Percentiles rank a stretch among this genome's conserved stretches.
phyloP scores from a whole-genome alignment of 768 basidiomycete genomes.

The Melanogaster broomeanus region DNA sequence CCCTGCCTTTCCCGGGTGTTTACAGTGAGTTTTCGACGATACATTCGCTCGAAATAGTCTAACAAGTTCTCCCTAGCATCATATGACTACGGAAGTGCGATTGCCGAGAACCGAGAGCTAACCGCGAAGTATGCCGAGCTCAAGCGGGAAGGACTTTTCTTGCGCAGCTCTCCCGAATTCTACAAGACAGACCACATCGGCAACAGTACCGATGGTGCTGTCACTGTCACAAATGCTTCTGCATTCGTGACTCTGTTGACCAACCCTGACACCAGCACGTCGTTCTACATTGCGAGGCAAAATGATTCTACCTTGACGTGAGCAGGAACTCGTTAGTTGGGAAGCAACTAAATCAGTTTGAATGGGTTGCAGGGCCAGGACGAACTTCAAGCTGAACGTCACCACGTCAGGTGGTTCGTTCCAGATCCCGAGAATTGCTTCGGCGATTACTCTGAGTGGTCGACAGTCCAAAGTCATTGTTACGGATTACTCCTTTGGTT shows the following conservation, averaged over 20 bases:
- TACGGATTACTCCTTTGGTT: conserved; percentile 73
- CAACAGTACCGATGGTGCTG: conserved; percentile 53
- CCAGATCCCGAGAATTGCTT: conserved; percentile 55
- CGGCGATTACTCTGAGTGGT: conserved; percentile 60
- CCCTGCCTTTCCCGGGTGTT: conserved; percentile 75
- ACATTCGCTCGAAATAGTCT: background rate
- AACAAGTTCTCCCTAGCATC: conserved; percentile 38
- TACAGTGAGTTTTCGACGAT: conserved; percentile 42
- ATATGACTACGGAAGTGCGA: conserved; percentile 80
- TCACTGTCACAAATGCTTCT: conserved; percentile 42
- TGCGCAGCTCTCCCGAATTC: conserved; percentile 78
- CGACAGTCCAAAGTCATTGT: conserved; percentile 75
- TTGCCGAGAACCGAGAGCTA: conserved; percentile 67
- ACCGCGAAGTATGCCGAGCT: conserved; percentile 74
- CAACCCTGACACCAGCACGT: conserved; percentile 66
- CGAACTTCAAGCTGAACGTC: conserved; percentile 61
- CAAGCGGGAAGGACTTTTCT: conserved; percentile 75
- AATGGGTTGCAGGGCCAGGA: conserved; percentile 22
- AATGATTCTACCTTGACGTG: conserved; percentile 66
- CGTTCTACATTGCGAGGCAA: conserved; percentile 75
- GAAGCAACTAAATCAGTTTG: background rate
- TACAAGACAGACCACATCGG: conserved; percentile 78
- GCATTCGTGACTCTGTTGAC: conserved; percentile 62
- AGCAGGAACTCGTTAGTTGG: conserved; percentile 20
- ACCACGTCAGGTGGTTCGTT: conserved; percentile 52